These are phyloP conservation scores for Ajuga reptans DNA, from an alignment of 305 asterid genomes.

Conservation along the genomic window DNA sequence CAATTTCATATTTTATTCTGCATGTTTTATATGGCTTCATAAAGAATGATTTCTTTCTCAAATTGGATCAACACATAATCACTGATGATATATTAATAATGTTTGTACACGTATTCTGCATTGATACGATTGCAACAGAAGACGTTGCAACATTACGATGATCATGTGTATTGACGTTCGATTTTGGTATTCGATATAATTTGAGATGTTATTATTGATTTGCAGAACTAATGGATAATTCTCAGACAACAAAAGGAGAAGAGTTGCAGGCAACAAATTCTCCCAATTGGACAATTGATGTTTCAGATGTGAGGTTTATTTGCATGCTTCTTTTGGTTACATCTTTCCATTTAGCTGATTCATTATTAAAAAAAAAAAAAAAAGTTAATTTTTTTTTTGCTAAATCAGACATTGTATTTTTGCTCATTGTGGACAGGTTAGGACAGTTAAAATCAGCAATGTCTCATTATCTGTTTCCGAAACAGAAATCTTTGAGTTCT, in stretches of 20 bases:
- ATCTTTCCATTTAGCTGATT: neutral
- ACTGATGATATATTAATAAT: no score
- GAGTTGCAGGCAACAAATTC: slow-evolving; percentile 17
- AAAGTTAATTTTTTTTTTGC: no score
- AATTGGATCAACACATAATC: no score
- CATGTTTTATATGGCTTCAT: neutral
- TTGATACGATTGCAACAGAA: no score
- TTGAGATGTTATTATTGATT: neutral
- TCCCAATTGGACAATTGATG: slow-evolving; percentile 26
- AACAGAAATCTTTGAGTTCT: slow-evolving; percentile 37
- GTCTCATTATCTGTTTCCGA: slow-evolving; percentile 32
- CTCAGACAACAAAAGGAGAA: slow-evolving; percentile 20
- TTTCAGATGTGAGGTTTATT: slow-evolving; percentile 34
- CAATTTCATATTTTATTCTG: neutral
- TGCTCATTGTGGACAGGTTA: slow-evolving; percentile 26
- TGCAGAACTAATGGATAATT: slow-evolving; percentile 31
- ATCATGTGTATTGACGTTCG: no score
- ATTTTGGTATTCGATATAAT: no score
- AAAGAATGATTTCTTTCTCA: neutral
- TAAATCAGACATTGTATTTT: neutral
- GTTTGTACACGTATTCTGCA: no score
- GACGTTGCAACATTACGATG: no score
- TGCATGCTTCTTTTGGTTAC: neutral
- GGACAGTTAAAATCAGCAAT: slow-evolving; percentile 43
- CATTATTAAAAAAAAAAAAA: neutral